A percentile compares a stretch with the other conserved stretches of the same genome.
These are phyloP conservation scores for Raffaelea albimanens DNA, from an alignment of 2,329 filamentous ascomycete genomes.

Conservation along the genomic window DNA sequence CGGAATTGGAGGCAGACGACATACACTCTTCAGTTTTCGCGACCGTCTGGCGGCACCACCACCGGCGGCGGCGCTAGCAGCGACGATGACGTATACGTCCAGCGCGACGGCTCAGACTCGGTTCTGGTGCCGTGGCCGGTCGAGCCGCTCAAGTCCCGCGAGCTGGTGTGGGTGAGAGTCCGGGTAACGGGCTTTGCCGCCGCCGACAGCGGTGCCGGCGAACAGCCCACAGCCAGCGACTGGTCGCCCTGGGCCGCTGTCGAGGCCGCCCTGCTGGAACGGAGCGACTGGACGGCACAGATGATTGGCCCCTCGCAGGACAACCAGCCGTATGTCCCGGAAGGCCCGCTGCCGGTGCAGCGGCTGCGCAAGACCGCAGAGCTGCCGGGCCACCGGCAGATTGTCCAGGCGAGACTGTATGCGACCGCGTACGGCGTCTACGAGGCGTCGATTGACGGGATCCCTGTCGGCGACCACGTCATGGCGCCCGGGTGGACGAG, in stretches of 20 bases:
- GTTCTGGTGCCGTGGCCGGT: constrained; percentile 25
- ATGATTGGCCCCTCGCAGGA: background rate
- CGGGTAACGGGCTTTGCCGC: constrained; percentile 1
- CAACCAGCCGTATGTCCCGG: constrained; percentile 7
- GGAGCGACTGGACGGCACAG: constrained; percentile 8
- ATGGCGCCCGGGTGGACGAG: constrained; percentile 31
- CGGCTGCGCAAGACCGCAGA: constrained; percentile 10
- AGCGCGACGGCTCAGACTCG: constrained; percentile 11
- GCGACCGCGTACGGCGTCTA: constrained; percentile 24
- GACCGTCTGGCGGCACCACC: background rate
- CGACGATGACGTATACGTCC: background rate
- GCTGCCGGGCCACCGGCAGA: no score
- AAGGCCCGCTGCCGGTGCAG: no score
- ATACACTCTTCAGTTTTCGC: constrained; percentile 7
- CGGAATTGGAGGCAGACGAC: constrained; percentile 6
- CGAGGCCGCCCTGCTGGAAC: constrained; percentile 12
- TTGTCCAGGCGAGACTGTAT: constrained; percentile 20
- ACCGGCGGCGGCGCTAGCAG: background rate
- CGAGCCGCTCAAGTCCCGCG: constrained; percentile 1
- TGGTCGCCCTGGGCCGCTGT: constrained; percentile 7
- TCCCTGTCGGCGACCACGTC: constrained; percentile 17
- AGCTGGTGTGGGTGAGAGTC: constrained; percentile 4
- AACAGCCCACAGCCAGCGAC: no score
- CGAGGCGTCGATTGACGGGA: constrained; percentile 24
- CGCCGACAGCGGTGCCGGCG: no score